phyloP scores from a whole-genome alignment of 2,329 filamentous ascomycete genomes.

The Colletotrichum tropicale region DNA sequence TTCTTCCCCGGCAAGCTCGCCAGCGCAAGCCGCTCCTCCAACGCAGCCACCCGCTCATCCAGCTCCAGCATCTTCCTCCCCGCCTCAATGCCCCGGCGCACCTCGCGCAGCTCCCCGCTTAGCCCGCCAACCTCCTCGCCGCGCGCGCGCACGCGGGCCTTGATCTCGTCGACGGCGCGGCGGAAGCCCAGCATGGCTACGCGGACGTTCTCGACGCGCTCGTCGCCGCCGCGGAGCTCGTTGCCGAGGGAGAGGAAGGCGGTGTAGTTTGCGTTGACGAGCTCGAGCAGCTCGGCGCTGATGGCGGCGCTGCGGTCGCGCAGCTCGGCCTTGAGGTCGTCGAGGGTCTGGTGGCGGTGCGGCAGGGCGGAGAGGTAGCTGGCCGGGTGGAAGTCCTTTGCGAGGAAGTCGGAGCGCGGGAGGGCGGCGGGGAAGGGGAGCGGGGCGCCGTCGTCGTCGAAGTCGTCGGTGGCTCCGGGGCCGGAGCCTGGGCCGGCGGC shows the following conservation, averaged over 20 bases:
- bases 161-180: constrained; percentile 79
- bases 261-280: constrained; percentile 95
- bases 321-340: constrained; percentile 87
- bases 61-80: constrained; percentile 70
- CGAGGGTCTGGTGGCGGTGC: constrained; percentile 92
- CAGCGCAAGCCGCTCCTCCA: constrained; percentile 69
- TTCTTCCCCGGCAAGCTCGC: constrained; percentile 38
- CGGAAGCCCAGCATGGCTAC: constrained; percentile 87
- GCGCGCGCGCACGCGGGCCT: constrained; percentile 66
- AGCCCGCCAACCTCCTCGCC: constrained; percentile 66
- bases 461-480: constrained; percentile 39
- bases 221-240: constrained; percentile 85
- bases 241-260: constrained; percentile 85
- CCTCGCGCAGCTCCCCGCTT: constrained; percentile 68
- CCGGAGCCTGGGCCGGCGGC: constrained; percentile 37
- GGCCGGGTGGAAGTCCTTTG: constrained; percentile 77
- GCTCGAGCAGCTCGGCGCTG: constrained; percentile 85
- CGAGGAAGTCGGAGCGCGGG: constrained; percentile 81
- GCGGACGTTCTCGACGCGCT: constrained; percentile 87
- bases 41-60: constrained; percentile 62
- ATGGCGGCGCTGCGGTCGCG: constrained; percentile 80
- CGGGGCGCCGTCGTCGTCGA: constrained; percentile 63
- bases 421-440: constrained; percentile 90
- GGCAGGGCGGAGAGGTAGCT: constrained; percentile 80
- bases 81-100: constrained; percentile 66